These are phyloP conservation scores for Solanum aculeatissimum DNA, from an alignment of 305 asterid genomes.

Conservation along the genomic window DNA sequence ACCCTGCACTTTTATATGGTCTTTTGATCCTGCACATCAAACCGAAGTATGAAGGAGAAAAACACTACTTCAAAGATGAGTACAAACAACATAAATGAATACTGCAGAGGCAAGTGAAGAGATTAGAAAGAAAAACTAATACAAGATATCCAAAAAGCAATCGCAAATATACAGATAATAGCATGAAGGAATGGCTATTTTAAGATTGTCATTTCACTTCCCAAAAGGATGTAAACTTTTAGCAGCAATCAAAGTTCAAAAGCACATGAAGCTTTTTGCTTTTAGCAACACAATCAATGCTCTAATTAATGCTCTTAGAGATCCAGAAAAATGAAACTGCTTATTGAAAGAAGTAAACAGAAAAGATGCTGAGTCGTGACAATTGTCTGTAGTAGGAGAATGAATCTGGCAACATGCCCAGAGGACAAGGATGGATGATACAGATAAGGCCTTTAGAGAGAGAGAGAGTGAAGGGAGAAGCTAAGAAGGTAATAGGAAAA, in stretches of 20 bases:
- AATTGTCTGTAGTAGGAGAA: neutral
- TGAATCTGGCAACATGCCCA: neutral
- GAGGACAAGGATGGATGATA: neutral
- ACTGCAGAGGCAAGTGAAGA: neutral
- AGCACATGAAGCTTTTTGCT: neutral
- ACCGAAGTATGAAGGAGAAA: neutral
- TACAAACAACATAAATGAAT: neutral
- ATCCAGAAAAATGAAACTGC: neutral
- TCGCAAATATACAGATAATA: neutral
- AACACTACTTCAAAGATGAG: neutral
- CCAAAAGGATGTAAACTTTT: neutral
- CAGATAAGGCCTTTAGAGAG: neutral
- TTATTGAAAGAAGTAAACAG: neutral
- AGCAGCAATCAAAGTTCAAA: neutral
- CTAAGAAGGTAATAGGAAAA: neutral
- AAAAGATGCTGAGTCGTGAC: neutral
- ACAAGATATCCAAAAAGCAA: neutral
- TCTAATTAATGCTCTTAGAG: neutral
- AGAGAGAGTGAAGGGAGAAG: neutral
- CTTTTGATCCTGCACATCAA: constrained; percentile 66
- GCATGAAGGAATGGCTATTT: neutral
- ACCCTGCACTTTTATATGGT: constrained; percentile 84
- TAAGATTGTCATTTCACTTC: neutral
- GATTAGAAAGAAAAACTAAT: neutral
- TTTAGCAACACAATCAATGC: neutral